A percentile compares a stretch with the other conserved stretches of the same genome.
Conservation (phyloP, 2,329 filamentous ascomycete genomes). For the Beauveria australis region DNA sequence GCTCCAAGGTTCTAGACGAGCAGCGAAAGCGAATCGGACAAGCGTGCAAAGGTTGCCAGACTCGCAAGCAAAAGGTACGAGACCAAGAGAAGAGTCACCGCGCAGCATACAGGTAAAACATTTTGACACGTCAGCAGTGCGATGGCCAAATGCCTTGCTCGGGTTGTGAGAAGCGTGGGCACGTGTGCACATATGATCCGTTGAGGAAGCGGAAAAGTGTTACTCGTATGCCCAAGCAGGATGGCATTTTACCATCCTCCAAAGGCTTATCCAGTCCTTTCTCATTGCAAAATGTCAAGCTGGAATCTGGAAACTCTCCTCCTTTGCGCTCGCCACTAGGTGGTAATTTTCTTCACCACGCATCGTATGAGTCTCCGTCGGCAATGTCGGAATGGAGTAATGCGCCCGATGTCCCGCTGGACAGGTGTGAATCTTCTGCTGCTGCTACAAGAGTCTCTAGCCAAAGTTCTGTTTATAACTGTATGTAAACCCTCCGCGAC, state of each 20-base stretch:
- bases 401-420: neutral
- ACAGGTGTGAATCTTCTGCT: neutral
- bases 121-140: conserved; percentile 34
- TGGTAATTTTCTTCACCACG: neutral
- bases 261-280: neutral
- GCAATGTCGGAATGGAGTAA: neutral
- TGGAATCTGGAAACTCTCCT: neutral
- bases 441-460: neutral
- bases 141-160: conserved; percentile 50
- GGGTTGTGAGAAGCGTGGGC: conserved; percentile 46
- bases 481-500: neutral
- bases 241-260: neutral
- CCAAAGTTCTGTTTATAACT: neutral
- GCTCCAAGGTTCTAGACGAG: conserved; percentile 47
- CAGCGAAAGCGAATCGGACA: conserved; percentile 55
- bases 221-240: neutral
- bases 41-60: conserved; percentile 58
- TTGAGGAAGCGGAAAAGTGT: conserved; percentile 15
- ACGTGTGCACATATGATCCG: conserved; percentile 33
- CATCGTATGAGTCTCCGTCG: neutral
- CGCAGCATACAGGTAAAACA: neutral
- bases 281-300: neutral
- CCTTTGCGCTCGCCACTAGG: neutral
- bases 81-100: neutral
- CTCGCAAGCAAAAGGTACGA: conserved; percentile 59